Base-by-base conservation (phyloP, 768 basidiomycete species). In the Tylopilus subfusipes region DNA sequence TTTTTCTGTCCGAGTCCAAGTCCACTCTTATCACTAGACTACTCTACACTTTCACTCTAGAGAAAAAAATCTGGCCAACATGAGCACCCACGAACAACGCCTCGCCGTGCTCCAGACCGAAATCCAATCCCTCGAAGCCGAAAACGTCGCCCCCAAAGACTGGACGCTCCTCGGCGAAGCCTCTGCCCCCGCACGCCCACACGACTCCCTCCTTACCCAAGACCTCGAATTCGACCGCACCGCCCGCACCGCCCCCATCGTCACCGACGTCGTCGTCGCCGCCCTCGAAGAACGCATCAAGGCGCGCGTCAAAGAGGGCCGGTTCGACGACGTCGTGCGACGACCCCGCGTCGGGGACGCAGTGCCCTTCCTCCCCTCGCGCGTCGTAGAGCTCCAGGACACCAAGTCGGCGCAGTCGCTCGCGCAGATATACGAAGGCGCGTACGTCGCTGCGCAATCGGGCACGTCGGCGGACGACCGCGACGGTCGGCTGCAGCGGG, bases 161-260 rank as follows among this genome's bases (percentile, higher is more conserved):
- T 99, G 97, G 97, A 85, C 86, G 7, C 78, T 97, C 27, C 82
- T 90, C 77, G 95, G 97, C 45, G 96, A 98, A 72, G 91, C 93
- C 30, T 82, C 82, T 21, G 82, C 93, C 7, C 82, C 86, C 38
- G 72, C 85, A 40, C 81, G 97, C 48, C 96, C 97, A 5, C 84
- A 92, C 67, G 94, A 99, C 70, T 89, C 90, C 10, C 76, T 98
- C 19, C 79, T 99, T 13, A 91, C 92, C 68, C 90, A 98, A 67
- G 92, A 97, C 70, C 80, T 99, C 29, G 96, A 98, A 53, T 98
- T 94, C 59, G 97, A 98, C 56, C 86, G 93, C 27, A 83, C 86
- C 22, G 83, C 86, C 75, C 96, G 93, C 71, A 79, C 85, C 19
- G 86, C 87, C 1, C 97, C 96, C 16, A 79, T 92, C 42, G 82